Evolutionary conservation across 768 basidiomycete species (phyloP).

Genomic region (Boletus reticulatus): DNA sequence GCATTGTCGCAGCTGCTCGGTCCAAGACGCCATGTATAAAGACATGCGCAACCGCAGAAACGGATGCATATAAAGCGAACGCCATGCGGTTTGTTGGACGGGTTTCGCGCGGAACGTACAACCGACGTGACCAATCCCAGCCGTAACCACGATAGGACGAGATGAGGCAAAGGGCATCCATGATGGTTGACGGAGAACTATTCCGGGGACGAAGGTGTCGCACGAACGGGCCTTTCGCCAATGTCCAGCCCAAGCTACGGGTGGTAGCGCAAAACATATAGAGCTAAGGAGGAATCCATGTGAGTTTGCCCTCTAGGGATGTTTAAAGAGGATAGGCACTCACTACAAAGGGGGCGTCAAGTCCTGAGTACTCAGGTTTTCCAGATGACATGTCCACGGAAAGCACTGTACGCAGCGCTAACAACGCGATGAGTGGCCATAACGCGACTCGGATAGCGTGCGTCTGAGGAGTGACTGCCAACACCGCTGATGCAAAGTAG

Average conservation of each 20-base stretch:
- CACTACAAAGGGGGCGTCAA: background rate
- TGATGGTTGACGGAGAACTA: background rate
- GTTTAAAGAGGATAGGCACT: background rate
- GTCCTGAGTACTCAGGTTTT: background rate
- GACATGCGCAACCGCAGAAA: background rate
- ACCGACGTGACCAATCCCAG: background rate
- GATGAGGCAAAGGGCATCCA: constrained; percentile 1
- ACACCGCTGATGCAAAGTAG: background rate
- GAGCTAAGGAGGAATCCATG: background rate
- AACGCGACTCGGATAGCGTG: background rate
- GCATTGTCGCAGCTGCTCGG: background rate
- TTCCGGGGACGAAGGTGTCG: background rate
- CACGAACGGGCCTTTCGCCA: background rate
- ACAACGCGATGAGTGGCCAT: background rate
- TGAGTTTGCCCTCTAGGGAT: too few species aligned
- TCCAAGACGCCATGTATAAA: background rate
- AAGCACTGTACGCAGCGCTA: background rate
- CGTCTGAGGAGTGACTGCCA: background rate
- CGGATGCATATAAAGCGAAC: background rate
- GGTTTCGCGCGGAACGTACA: background rate
- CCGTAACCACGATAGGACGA: background rate
- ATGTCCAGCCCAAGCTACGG: background rate
- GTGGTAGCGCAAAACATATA: background rate
- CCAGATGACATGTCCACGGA: background rate
- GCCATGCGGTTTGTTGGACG: background rate